Evolutionary conservation across 176 grass and related monocot genomes (phyloP).

Genomic region (Triticum turgidum): DNA sequence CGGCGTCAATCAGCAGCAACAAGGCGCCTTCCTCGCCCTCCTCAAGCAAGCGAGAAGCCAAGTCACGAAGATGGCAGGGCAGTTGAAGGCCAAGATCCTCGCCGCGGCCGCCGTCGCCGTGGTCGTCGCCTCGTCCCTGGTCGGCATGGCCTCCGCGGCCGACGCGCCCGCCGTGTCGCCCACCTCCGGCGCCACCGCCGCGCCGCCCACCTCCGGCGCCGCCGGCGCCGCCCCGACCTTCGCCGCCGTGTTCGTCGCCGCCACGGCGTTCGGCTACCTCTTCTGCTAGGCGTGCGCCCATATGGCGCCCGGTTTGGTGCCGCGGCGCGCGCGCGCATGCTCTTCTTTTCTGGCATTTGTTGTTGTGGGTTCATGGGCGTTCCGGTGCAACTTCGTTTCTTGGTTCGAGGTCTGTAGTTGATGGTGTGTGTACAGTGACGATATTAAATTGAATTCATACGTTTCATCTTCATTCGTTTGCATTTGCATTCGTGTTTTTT

Average conservation of each 20-base stretch:
- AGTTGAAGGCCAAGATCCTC: constrained; percentile 45
- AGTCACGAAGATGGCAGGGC: constrained; percentile 15
- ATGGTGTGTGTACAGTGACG: background rate
- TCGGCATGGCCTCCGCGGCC: constrained; percentile 28
- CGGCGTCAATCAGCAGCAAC: background rate
- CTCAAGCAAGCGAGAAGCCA: background rate
- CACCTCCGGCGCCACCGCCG: constrained; percentile 7
- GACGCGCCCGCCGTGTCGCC: constrained; percentile 24
- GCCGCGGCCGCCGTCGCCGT: constrained; percentile 10
- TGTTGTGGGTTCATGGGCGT: background rate
- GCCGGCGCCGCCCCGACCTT: constrained; percentile 7
- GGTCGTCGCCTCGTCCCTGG: constrained; percentile 35
- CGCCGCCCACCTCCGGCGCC: constrained; percentile 12
- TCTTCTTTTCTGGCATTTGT: background rate
- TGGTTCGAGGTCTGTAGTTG: background rate
- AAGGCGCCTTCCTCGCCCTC: background rate
- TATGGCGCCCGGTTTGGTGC: background rate
- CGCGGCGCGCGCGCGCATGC: background rate
- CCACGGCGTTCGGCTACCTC: constrained; percentile 33
- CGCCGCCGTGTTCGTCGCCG: constrained; percentile 4
- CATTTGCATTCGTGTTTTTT: background rate
- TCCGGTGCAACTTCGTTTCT: constrained; percentile 1
- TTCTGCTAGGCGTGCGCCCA: constrained; percentile 20
- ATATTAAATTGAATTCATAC: constrained; percentile 5
- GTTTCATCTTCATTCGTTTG: background rate